Percentiles rank a stretch among this genome's conserved stretches.
Evolutionary conservation across 2,329 filamentous ascomycete species (phyloP).

Genomic region (Pseudohalonectria lignicola): DNA sequence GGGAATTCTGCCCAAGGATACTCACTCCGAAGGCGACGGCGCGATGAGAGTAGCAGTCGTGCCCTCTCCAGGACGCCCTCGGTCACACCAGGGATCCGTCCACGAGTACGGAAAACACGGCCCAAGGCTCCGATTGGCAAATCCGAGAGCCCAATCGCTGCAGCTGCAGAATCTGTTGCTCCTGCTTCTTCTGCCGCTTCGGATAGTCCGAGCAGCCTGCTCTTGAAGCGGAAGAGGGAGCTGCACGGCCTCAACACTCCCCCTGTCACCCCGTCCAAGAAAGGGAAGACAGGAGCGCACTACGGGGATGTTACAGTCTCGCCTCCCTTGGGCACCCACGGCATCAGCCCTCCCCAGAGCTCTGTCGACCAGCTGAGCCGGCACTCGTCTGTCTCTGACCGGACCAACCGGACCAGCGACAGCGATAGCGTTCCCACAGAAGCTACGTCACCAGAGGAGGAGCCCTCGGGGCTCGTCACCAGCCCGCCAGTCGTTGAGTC

Average conservation of each 20-base stretch:
- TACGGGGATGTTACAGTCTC: constrained; percentile 11
- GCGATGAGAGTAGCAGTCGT: constrained; percentile 33
- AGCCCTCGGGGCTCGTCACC: no score
- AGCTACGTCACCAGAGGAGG: constrained; percentile 37
- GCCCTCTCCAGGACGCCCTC: constrained; percentile 44
- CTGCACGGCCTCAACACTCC: constrained; percentile 37
- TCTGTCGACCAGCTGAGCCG: constrained; percentile 1
- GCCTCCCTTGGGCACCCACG: neutral
- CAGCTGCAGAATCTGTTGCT: no score
- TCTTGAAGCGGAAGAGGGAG: constrained; percentile 30
- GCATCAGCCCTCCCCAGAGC: neutral
- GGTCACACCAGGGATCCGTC: constrained; percentile 42
- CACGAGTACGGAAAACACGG: constrained; percentile 31
- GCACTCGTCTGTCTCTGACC: constrained; percentile 20
- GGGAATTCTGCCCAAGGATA: no score
- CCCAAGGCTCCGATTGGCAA: constrained; percentile 6
- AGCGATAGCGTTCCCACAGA: constrained; percentile 24
- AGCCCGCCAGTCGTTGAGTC: no score
- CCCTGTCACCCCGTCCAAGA: constrained; percentile 44
- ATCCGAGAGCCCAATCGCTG: constrained; percentile 7
- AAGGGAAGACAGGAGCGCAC: constrained; percentile 23
- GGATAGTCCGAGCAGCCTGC: constrained; percentile 12
- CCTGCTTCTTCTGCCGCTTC: constrained; percentile 24
- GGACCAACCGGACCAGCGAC: constrained; percentile 17
- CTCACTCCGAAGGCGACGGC: constrained; percentile 40